Conservation (phyloP, 495 filamentous ascomycete genomes). For the Tuber melanosporum region DNA sequence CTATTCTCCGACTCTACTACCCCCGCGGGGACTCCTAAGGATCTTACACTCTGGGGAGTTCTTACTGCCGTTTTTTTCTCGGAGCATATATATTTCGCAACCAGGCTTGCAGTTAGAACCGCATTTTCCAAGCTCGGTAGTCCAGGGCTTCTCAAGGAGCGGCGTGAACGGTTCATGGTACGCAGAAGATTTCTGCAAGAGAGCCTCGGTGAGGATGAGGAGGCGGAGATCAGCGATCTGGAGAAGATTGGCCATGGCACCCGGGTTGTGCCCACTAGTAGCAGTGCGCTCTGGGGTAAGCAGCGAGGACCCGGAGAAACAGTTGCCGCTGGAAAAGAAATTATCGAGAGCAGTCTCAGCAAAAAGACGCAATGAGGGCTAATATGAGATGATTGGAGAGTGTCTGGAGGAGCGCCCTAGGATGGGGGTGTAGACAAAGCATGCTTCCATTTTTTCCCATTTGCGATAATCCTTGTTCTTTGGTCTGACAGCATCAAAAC, state of each 20-base stretch:
- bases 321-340: slow-evolving; percentile 53
- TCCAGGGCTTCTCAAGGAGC: slow-evolving; percentile 74
- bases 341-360: slow-evolving; percentile 43
- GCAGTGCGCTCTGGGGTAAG: slow-evolving; percentile 58
- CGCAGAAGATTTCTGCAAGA: slow-evolving; percentile 45
- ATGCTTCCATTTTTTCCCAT: background rate
- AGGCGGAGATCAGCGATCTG: slow-evolving; percentile 38
- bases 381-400: background rate
- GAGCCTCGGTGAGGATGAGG: slow-evolving; percentile 47
- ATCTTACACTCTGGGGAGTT: slow-evolving; percentile 73
- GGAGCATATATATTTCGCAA: slow-evolving; percentile 76
- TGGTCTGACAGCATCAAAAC: background rate
- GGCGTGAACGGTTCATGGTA: slow-evolving; percentile 61
- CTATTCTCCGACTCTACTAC: slow-evolving; percentile 64
- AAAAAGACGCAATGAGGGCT: slow-evolving; percentile 56
- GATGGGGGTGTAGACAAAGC: background rate
- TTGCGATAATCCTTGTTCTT: background rate
- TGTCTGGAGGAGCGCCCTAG: slow-evolving; percentile 1
- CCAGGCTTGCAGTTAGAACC: slow-evolving; percentile 61
- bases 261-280: slow-evolving; percentile 40
- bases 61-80: slow-evolving; percentile 77
- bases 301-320: slow-evolving; percentile 61
- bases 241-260: slow-evolving; percentile 43
- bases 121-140: slow-evolving; percentile 75
- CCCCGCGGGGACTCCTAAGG: slow-evolving; percentile 52